Percentiles rank a stretch among this genome's conserved stretches.
These are phyloP conservation scores for Torrubiellomyces zombiae DNA, from an alignment of 2,329 filamentous ascomycete genomes.

Conservation along the genomic window DNA sequence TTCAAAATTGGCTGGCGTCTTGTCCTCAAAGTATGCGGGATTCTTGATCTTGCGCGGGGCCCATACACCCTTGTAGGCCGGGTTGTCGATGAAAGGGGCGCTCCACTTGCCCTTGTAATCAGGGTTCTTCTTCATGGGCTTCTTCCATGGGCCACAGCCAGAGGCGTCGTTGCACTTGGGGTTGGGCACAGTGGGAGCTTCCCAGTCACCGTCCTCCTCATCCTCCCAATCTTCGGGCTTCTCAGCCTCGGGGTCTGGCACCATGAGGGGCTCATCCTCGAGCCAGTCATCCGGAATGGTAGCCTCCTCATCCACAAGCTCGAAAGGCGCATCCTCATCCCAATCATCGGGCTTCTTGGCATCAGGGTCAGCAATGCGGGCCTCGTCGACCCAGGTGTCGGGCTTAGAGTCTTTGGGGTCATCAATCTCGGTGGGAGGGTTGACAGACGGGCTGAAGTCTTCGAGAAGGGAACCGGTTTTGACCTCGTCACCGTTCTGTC, in stretches of 20 bases:
- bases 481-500: conserved; percentile 75
- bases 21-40: conserved; percentile 93
- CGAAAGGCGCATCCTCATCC: conserved; percentile 95
- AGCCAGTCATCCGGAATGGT: conserved; percentile 92
- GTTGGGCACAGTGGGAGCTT: conserved; percentile 79
- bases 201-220: conserved; percentile 97
- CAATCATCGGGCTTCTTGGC: conserved; percentile 96
- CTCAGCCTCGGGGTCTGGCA: conserved; percentile 84
- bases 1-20: conserved; percentile 90
- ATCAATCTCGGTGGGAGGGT: conserved; percentile 87
- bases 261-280: conserved; percentile 64
- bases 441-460: conserved; percentile 86
- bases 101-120: conserved; percentile 99
- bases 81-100: conserved; percentile 88
- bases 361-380: conserved; percentile 79
- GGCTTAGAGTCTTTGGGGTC: conserved; percentile 90
- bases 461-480: conserved; percentile 86
- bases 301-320: conserved; percentile 88
- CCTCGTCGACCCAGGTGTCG: conserved; percentile 86
- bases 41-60: conserved; percentile 91
- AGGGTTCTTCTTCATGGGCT: conserved; percentile 87
- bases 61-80: conserved; percentile 94
- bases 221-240: conserved; percentile 99
- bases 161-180: conserved; percentile 87
- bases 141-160: conserved; percentile 85